phyloP scores from a whole-genome alignment of 805 yeast species.

The Clavispora vitiphila region DNA sequence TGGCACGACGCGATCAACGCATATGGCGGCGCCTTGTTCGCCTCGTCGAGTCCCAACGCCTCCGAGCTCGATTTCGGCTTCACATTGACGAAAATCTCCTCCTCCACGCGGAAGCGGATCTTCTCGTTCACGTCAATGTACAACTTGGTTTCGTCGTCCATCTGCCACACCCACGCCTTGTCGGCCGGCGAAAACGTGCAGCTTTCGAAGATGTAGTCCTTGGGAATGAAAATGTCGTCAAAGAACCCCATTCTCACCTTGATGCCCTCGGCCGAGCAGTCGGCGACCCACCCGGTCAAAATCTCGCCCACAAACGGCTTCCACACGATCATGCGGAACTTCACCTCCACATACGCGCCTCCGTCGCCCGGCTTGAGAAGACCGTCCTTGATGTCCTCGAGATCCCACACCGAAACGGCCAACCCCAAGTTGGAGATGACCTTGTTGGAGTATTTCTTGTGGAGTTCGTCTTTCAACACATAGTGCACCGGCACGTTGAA shows the following conservation, averaged over 20 bases:
- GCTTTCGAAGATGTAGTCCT: slow-evolving; percentile 72
- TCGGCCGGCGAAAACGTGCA: slow-evolving; percentile 66
- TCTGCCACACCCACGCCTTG: slow-evolving; percentile 94
- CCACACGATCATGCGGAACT: slow-evolving; percentile 74
- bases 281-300: slow-evolving; percentile 86
- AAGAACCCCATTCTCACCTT: slow-evolving; percentile 82
- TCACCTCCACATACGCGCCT: slow-evolving; percentile 69
- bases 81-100: slow-evolving; percentile 77
- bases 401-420: slow-evolving; percentile 79
- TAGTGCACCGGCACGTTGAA: slow-evolving; percentile 68
- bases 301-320: slow-evolving; percentile 95
- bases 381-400: slow-evolving; percentile 80
- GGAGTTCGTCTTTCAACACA: slow-evolving; percentile 75
- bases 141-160: slow-evolving; percentile 67
- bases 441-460: slow-evolving; percentile 80
- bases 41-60: slow-evolving; percentile 35
- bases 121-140: slow-evolving; percentile 88
- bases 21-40: slow-evolving; percentile 65
- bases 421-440: slow-evolving; percentile 81
- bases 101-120: slow-evolving; percentile 86
- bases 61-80: slow-evolving; percentile 71
- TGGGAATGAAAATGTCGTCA: slow-evolving; percentile 88
- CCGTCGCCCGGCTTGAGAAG: slow-evolving; percentile 93
- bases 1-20: slow-evolving; percentile 87
- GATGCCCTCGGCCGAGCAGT: slow-evolving; percentile 83